Base-by-base conservation (phyloP, 2,329 filamentous ascomycete species). In the Geosmithia morbida region DNA sequence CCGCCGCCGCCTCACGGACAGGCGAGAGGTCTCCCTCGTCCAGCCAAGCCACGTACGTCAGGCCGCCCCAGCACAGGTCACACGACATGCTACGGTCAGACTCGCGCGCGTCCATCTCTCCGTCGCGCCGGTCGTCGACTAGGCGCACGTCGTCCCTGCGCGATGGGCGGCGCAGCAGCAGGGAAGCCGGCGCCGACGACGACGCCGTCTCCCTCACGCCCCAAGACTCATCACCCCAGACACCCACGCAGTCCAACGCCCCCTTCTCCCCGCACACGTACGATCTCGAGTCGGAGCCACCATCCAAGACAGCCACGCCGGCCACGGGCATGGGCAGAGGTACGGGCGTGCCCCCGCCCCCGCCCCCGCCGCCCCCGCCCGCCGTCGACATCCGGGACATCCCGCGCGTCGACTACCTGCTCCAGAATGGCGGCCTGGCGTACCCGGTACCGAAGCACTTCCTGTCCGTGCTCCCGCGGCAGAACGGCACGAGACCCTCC, bases 401-500 rank as follows among this genome's bases (percentile, higher is more conserved):
- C 13, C 90, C 90, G 1, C 78, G 86, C 51, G 88, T 97, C 17
- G 90, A 97, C 60, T 97, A 97, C 60, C 71, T 97, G 17, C 73
- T 96, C 48, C 87, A 92, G 56, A 83, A 96, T 61, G 90, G 90
- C 40, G 90, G 90, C 1, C 67, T 97, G 17, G 64, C 79, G 19
- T 75, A 83, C 43, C 70, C 79, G 1, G 75, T 92, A 0, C 80
- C 88, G 1, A 85, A 82, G 55, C 79, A 79, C 50, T 78, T 96
- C 46, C 68, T 95, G 7, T 73, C 80, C 40, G 81, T 71, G 42
- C 68, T 77, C 48, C 82, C 77, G 30, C 71, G 65, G 48, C 70
- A 68, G 59, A 75, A 70, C 61, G 75, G 68, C 50, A 75, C 69
- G 30, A 69, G 76, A 42, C 71, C 77, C 1, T 77, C 80, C 7